Evolutionary conservation across 2,329 filamentous ascomycete genomes (phyloP).

Genomic region (Sclerotinia nivalis): DNA sequence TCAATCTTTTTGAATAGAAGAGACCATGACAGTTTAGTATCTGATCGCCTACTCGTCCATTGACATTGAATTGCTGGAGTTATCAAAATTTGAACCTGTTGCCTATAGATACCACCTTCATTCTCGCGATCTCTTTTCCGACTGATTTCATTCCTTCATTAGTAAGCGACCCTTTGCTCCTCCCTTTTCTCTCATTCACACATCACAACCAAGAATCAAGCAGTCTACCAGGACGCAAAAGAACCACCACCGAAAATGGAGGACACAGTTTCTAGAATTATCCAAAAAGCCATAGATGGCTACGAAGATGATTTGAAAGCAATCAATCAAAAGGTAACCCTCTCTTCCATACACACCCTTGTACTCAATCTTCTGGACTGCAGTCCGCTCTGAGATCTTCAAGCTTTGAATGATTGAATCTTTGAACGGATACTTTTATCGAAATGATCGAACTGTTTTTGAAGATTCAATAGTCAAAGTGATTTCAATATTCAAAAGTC

Average conservation of each 20-base stretch:
- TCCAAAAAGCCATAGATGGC: constrained; percentile 15
- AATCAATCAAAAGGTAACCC: constrained; percentile 24
- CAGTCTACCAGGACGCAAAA: background rate
- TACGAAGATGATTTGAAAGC: constrained; percentile 21
- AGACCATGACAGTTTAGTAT: background rate
- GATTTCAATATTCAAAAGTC: too few species aligned
- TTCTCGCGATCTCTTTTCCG: background rate
- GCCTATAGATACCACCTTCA: background rate
- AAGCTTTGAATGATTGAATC: too few species aligned
- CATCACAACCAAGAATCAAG: background rate
- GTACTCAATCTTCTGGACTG: too few species aligned
- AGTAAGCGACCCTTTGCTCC: background rate
- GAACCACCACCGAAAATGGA: background rate
- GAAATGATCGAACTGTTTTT: too few species aligned
- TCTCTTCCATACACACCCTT: background rate
- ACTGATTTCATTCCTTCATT: background rate
- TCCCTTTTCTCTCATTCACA: background rate
- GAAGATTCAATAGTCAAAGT: too few species aligned
- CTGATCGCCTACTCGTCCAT: background rate
- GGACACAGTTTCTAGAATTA: background rate
- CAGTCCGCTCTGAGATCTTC: too few species aligned
- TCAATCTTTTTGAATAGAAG: background rate
- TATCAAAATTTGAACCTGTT: background rate
- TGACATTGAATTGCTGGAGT: background rate
- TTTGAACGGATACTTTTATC: too few species aligned